Percentiles rank a stretch among this genome's conserved stretches.
Conservation (phyloP, 2,329 filamentous ascomycete species). For the Aspergillus transmontanensis region DNA sequence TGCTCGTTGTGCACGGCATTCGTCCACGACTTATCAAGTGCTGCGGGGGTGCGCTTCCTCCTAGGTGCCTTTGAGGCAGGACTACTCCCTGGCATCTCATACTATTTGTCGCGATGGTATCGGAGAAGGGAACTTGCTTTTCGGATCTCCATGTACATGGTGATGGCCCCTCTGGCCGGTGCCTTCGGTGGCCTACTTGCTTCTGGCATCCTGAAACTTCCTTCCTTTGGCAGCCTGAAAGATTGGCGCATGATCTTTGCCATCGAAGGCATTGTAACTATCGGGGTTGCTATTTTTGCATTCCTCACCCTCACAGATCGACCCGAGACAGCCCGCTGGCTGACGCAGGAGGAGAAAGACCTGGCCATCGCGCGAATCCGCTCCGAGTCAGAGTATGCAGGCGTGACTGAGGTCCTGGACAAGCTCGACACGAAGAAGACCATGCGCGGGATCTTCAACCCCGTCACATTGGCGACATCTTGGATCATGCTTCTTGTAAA, state of each 20-base stretch:
- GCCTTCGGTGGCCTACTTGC: slow-evolving; percentile 71
- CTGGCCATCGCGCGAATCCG: slow-evolving; percentile 64
- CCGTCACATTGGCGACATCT: slow-evolving; percentile 59
- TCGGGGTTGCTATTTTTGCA: slow-evolving; percentile 58
- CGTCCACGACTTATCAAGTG: slow-evolving; percentile 56
- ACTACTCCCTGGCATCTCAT: slow-evolving; percentile 73
- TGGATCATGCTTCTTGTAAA: slow-evolving; percentile 64
- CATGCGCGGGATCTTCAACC: slow-evolving; percentile 64
- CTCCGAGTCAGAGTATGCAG: slow-evolving; percentile 67
- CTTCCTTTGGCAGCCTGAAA: slow-evolving; percentile 58
- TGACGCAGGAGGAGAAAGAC: slow-evolving; percentile 66
- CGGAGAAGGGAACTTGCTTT: slow-evolving; percentile 69
- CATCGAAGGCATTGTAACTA: slow-evolving; percentile 70
- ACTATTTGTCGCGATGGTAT: slow-evolving; percentile 74
- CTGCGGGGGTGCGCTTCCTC: slow-evolving; percentile 66
- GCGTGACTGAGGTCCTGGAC: slow-evolving; percentile 64
- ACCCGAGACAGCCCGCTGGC: slow-evolving; percentile 68
- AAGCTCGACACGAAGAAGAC: slow-evolving; percentile 63
- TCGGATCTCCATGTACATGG: slow-evolving; percentile 68
- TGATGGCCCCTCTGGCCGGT: slow-evolving; percentile 70
- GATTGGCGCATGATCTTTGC: slow-evolving; percentile 72
- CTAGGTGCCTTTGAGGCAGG: slow-evolving; percentile 72
- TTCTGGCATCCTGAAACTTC: slow-evolving; percentile 63
- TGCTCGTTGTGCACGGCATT: slow-evolving; percentile 68
- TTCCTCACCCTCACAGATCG: slow-evolving; percentile 70